phyloP scores from a whole-genome alignment of 805 yeast genomes.

The Metschnikowia noctiluminum region DNA sequence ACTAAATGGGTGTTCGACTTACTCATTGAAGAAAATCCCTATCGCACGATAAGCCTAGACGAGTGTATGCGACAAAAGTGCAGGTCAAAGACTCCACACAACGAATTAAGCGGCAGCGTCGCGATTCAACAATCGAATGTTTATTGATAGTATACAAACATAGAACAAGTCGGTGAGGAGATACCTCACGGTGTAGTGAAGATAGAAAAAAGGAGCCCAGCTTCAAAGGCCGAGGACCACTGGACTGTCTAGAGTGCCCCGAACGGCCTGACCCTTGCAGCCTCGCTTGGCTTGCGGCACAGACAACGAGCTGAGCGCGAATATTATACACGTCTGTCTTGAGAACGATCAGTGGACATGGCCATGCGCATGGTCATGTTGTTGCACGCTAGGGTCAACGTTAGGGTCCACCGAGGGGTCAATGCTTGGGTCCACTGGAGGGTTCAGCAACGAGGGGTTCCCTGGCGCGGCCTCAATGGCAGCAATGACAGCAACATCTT shows the following conservation, averaged over 20 bases:
- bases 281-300: neutral
- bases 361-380: constrained; percentile 38
- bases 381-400: constrained; percentile 43
- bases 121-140: constrained; percentile 3
- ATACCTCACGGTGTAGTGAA: too few species aligned
- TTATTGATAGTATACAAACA: constrained; percentile 13
- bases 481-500: constrained; percentile 43
- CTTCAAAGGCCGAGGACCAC: neutral
- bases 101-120: neutral
- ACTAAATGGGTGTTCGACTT: neutral
- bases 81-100: neutral
- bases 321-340: constrained; percentile 12
- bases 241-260: neutral
- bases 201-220: neutral
- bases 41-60: neutral
- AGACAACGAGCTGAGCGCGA: constrained; percentile 1
- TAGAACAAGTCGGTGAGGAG: constrained; percentile 7
- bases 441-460: constrained; percentile 23
- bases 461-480: constrained; percentile 38
- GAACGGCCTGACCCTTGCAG: neutral
- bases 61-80: neutral
- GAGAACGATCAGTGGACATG: constrained; percentile 16
- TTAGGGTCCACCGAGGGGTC: constrained; percentile 42
- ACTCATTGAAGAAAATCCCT: neutral
- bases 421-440: constrained; percentile 32